A percentile compares a stretch with the other conserved stretches of the same genome.
Evolutionary conservation across 768 basidiomycete species (phyloP).

Genomic region (Boletus rubescentipes): DNA sequence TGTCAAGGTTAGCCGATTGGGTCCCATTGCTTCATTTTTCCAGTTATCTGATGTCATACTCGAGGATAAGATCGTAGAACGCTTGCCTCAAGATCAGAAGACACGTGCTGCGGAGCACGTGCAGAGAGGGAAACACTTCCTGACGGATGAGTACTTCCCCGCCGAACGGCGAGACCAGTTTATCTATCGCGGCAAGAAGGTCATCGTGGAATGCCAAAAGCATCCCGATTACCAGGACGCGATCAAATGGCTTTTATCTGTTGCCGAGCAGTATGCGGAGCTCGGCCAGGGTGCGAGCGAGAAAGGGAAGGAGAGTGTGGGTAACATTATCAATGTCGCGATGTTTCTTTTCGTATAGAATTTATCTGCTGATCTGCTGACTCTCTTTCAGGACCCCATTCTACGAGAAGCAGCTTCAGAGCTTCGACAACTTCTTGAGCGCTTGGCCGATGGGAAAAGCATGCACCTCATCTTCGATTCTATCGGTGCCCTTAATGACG

Average conservation of each 20-base stretch:
- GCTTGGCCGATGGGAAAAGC: conserved; percentile 78
- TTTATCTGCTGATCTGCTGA: conserved; percentile 22
- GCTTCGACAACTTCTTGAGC: conserved; percentile 81
- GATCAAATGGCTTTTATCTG: conserved; percentile 68
- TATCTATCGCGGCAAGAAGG: conserved; percentile 92
- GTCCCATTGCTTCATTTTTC: not conserved
- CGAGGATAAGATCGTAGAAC: conserved; percentile 49
- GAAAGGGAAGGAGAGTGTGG: conserved; percentile 31
- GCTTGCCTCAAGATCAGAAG: conserved; percentile 68
- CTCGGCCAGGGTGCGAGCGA: conserved; percentile 45
- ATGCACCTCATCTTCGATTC: conserved; percentile 71
- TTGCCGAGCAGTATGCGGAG: conserved; percentile 59
- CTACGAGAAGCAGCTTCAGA: conserved; percentile 59
- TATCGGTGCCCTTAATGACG: conserved; percentile 67
- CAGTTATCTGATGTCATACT: conserved; percentile 1
- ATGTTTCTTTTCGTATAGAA: not conserved
- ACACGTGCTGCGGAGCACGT: conserved; percentile 51
- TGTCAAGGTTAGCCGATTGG: conserved; percentile 26
- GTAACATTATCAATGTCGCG: conserved; percentile 15
- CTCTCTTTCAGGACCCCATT: conserved; percentile 44
- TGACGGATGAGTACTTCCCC: conserved; percentile 86
- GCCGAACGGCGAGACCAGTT: conserved; percentile 89
- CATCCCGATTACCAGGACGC: conserved; percentile 88
- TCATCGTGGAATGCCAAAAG: conserved; percentile 88
- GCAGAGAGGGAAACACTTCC: conserved; percentile 62